Base-by-base conservation (phyloP, 2,329 filamentous ascomycete genomes). In the Penicillium brasilianum region DNA sequence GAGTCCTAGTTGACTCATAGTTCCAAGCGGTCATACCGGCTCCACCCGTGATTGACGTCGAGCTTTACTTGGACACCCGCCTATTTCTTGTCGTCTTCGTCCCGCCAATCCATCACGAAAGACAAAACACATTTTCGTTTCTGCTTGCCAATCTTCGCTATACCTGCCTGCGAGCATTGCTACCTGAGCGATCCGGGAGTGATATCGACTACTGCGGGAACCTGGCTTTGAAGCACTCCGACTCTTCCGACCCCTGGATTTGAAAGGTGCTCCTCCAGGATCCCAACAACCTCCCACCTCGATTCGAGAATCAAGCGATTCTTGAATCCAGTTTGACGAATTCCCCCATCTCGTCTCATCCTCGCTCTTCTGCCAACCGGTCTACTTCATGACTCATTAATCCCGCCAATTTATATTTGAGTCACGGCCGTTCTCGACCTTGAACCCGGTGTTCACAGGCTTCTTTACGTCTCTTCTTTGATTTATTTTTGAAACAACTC, bases 381-480 rank as follows among this genome's bases (percentile, higher is more conserved):
- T 65, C 59, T 58, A 63, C 50, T 58, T 66, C 65, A 74, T 75
- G 72, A 74, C 64, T 71, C 62, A 64, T 59, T 72, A 71, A 69
- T 65, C 55, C 59, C 62, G 65, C 62, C 52, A 53, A 58, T 32
- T 51, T 56, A 16, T 55, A 50, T 55, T 61, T 72, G 75, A 77
- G 73, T 76, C 74, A 72, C 69, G 66, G 67, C 65, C 65, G 39
- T 58, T 58, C 56, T 61, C 59, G 53, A 64, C 70, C 70, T 75
- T 72, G 71, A 71, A 70, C 72, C 74, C 67, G 73, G 73, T 74
- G 74, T 75, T 76, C 69, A 72, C 69, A 74, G 74, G 74, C 65
- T 70, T 11, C 60, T 61, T 67, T 61, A 65, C 61, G 50, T 69
- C 63, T 68, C 52, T 63, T 52, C 69, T 65, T 65, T 71, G 60